These are phyloP conservation scores for Sisymbrium altissimum DNA, from an alignment of 345 rosid species.

Conservation along the genomic window DNA sequence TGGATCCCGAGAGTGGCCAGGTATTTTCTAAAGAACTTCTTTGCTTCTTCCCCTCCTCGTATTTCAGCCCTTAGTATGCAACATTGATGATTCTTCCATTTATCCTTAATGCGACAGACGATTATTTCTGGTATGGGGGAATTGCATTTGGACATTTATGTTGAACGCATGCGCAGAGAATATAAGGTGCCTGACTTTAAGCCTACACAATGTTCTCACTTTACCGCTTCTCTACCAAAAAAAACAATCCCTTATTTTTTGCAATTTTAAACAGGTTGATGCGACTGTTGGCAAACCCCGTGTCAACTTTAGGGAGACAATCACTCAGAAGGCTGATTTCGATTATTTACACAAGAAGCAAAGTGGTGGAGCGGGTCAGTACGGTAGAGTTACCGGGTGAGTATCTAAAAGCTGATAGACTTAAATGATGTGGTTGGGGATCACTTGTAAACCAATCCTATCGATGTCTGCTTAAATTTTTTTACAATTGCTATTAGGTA, in stretches of 20 bases:
- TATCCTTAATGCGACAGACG: slow-evolving; percentile 48
- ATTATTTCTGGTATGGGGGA: slow-evolving; percentile 99
- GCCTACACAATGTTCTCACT: slow-evolving; percentile 1
- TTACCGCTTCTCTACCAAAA: not conserved
- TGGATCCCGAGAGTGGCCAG: slow-evolving; percentile 99
- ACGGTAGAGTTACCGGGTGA: slow-evolving; percentile 90
- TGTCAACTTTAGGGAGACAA: slow-evolving; percentile 94
- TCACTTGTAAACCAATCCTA: slow-evolving; percentile 1
- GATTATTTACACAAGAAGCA: slow-evolving; percentile 99
- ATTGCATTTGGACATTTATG: slow-evolving; percentile 91
- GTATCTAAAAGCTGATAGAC: slow-evolving; percentile 10
- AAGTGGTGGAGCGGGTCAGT: slow-evolving; percentile 98
- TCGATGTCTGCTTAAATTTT: not conserved
- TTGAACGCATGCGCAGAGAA: slow-evolving; percentile 92
- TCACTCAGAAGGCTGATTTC: slow-evolving; percentile 82
- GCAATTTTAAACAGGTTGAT: slow-evolving; percentile 59
- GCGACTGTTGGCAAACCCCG: slow-evolving; percentile 98
- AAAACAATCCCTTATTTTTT: not conserved
- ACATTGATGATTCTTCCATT: not conserved
- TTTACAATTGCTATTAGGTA: slow-evolving; percentile 43
- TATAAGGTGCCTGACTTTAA: slow-evolving; percentile 59
- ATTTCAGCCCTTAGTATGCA: not conserved
- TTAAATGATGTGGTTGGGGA: not conserved
- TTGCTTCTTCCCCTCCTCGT: not conserved
- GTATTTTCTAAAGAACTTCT: slow-evolving; percentile 28